These are phyloP conservation scores for Elsinoe ampelina DNA, from an alignment of 2,329 filamentous ascomycete genomes.

Conservation along the genomic window DNA sequence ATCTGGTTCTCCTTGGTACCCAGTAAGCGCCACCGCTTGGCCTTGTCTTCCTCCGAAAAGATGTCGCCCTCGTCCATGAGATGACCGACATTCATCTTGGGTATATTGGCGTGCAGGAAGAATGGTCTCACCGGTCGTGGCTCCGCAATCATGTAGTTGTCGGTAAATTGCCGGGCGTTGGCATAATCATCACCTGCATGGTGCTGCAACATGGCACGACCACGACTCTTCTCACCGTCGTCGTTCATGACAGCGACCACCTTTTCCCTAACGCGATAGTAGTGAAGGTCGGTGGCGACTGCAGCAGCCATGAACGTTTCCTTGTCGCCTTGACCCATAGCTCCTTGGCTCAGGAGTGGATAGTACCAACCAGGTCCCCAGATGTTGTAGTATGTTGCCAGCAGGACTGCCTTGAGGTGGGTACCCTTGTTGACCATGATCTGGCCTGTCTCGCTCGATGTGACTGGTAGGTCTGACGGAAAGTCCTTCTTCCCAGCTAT, in stretches of 20 bases:
- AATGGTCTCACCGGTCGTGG: slow-evolving; percentile 16
- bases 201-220: slow-evolving; percentile 19
- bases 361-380: slow-evolving; percentile 40
- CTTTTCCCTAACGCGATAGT: slow-evolving; percentile 31
- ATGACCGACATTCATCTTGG: slow-evolving; percentile 25
- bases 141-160: slow-evolving; percentile 2
- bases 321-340: slow-evolving; percentile 42
- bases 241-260: slow-evolving; percentile 18
- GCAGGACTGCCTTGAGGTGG: slow-evolving; percentile 35
- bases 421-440: slow-evolving; percentile 37
- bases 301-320: slow-evolving; percentile 42
- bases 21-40: slow-evolving; percentile 20
- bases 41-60: slow-evolving; percentile 13
- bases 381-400: slow-evolving; percentile 42
- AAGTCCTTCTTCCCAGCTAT: slow-evolving; percentile 27
- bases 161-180: slow-evolving; percentile 2
- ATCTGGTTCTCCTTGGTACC: slow-evolving; percentile 19
- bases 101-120: slow-evolving; percentile 24
- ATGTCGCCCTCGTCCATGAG: slow-evolving; percentile 23
- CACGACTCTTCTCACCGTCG: slow-evolving; percentile 13
- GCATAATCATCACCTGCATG: slow-evolving; percentile 15
- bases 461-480: slow-evolving; percentile 28
- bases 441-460: slow-evolving; percentile 38
- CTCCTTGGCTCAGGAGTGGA: slow-evolving; percentile 38
- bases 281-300: slow-evolving; percentile 30